A percentile compares a stretch with the other conserved stretches of the same genome.
These are phyloP conservation scores for Fusarium compactum DNA, from an alignment of 2,329 filamentous ascomycete genomes.

Conservation along the genomic window DNA sequence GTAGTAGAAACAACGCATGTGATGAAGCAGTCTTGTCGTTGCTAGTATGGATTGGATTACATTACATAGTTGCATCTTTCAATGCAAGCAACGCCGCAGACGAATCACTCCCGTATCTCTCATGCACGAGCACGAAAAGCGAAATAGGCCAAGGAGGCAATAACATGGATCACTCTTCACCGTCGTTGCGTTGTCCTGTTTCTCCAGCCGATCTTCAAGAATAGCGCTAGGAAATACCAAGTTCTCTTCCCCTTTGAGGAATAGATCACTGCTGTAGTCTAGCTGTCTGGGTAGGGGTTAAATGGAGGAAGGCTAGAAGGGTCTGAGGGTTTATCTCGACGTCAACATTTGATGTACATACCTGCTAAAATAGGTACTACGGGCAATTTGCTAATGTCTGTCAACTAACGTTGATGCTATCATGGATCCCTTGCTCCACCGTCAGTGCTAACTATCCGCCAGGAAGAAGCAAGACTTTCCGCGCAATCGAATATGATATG, in stretches of 20 bases:
- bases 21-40: constrained; percentile 25
- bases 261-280: constrained; percentile 25
- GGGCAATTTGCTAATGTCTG: neutral
- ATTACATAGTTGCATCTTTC: constrained; percentile 26
- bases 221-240: constrained; percentile 27
- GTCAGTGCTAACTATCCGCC: neutral
- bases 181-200: constrained; percentile 22
- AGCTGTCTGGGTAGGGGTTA: constrained; percentile 15
- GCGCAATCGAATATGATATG: constrained; percentile 12
- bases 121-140: constrained; percentile 30
- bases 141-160: constrained; percentile 29
- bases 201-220: constrained; percentile 26
- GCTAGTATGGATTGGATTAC: neutral
- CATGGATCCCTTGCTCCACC: constrained; percentile 1
- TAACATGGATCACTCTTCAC: constrained; percentile 24
- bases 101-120: constrained; percentile 28
- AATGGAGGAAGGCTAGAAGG: constrained; percentile 6
- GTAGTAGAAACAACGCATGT: constrained; percentile 28
- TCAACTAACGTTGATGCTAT: neutral
- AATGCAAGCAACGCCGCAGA: constrained; percentile 16
- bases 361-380: neutral
- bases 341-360: neutral
- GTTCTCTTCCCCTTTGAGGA: constrained; percentile 11
- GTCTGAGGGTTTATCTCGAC: constrained; percentile 2
- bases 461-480: neutral